phyloP scores from a whole-genome alignment of 805 yeast species.

The Ogataea pignaliae region DNA sequence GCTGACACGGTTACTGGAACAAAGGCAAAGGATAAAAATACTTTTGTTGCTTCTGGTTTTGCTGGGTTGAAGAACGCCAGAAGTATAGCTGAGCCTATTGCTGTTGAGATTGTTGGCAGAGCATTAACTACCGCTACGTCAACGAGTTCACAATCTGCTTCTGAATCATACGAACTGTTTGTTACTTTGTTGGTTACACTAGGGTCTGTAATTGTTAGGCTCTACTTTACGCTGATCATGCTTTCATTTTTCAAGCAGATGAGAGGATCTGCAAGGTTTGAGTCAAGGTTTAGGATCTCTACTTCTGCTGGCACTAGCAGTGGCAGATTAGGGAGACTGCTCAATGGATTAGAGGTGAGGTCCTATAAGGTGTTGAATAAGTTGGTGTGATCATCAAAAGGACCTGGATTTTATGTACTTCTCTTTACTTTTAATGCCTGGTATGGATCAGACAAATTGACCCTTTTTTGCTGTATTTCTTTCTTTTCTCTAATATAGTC shows the following conservation, averaged over 20 bases:
- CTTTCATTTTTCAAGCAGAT: conserved; percentile 57
- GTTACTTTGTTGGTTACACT: conserved; percentile 50
- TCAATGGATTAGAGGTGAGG: conserved; percentile 11
- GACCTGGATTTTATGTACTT: neutral
- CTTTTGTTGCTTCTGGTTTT: too few relatives aligned
- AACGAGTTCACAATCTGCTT: conserved; percentile 54
- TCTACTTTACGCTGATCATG: conserved; percentile 57
- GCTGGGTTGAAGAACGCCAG: conserved; percentile 1
- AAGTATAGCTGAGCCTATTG: conserved; percentile 5
- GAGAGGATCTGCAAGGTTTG: conserved; percentile 41
- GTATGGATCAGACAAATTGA: too few relatives aligned
- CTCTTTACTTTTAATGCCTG: too few relatives aligned
- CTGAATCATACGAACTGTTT: conserved; percentile 53
- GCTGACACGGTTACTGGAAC: neutral
- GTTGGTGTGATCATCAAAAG: conserved; percentile 9
- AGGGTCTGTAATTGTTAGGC: conserved; percentile 41
- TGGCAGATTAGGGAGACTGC: conserved; percentile 3
- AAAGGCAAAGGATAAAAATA: neutral
- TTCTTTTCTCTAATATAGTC: too few relatives aligned
- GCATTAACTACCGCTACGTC: conserved; percentile 20
- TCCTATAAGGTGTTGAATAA: conserved; percentile 17
- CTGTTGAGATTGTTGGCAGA: conserved; percentile 4
- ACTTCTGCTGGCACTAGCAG: conserved; percentile 8
- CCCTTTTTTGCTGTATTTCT: too few relatives aligned
- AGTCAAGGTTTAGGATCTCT: conserved; percentile 21